Conservation (phyloP, 331 rosid genomes). For the Cydonia oblonga region DNA sequence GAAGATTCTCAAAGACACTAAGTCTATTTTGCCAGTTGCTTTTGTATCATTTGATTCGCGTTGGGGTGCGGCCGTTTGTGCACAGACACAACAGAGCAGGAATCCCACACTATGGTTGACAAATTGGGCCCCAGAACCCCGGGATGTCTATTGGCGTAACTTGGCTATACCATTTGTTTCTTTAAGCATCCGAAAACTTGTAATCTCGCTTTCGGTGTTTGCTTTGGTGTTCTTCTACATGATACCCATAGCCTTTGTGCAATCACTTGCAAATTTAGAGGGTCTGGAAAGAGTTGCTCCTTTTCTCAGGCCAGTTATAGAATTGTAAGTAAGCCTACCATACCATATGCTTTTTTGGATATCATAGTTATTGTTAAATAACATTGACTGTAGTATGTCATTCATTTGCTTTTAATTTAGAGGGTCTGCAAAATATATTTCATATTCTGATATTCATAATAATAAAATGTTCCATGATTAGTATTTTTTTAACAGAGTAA, state of each 20-base stretch:
- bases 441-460: too few relatives aligned
- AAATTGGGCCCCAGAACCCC: constrained; percentile 97
- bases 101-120: constrained; percentile 93
- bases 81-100: constrained; percentile 91
- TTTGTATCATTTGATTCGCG: constrained; percentile 84
- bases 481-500: neutral
- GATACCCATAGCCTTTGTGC: constrained; percentile 97
- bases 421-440: too few relatives aligned
- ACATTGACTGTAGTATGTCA: neutral
- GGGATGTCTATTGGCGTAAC: constrained; percentile 80
- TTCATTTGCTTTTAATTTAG: neutral
- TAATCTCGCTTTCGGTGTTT: constrained; percentile 59
- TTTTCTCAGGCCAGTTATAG: constrained; percentile 83
- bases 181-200: constrained; percentile 57
- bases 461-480: neutral
- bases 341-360: neutral
- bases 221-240: constrained; percentile 95
- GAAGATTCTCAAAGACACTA: constrained; percentile 68
- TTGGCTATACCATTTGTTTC: constrained; percentile 90
- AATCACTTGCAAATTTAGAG: constrained; percentile 97
- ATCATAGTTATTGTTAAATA: neutral
- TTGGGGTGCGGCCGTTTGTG: constrained; percentile 98
- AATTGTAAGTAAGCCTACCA: constrained; percentile 54
- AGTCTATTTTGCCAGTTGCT: constrained; percentile 70
- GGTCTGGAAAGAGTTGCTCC: constrained; percentile 99